Conservation (phyloP, 257 asterid species). For the Ballota nigra region DNA sequence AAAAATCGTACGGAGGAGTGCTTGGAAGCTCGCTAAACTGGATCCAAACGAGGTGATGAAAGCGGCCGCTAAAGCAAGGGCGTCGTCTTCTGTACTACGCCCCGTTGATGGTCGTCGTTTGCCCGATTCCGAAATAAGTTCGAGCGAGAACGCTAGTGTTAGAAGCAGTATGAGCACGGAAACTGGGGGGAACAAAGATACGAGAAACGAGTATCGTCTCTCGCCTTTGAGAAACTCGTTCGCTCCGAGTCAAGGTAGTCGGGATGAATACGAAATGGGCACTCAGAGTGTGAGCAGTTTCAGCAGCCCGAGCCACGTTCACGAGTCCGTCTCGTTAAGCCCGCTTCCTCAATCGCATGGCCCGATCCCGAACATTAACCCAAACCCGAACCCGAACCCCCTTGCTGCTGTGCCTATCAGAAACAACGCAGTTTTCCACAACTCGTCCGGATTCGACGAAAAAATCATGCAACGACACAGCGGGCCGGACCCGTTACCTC, state of each 20-base stretch:
- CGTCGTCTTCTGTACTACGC: conserved; percentile 91
- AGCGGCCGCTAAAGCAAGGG: conserved; percentile 98
- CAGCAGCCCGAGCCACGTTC: conserved; percentile 85
- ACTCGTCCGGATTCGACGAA: conserved; percentile 49
- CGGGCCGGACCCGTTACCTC: conserved; percentile 41
- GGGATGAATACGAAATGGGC: conserved; percentile 83
- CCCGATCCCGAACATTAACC: too few species aligned
- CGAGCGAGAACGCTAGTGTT: conserved; percentile 75
- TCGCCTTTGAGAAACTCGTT: conserved; percentile 55
- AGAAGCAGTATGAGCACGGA: conserved; percentile 90
- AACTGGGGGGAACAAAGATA: conserved; percentile 59
- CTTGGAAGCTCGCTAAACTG: conserved; percentile 96
- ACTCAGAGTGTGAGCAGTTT: conserved; percentile 85
- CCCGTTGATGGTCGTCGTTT: conserved; percentile 67
- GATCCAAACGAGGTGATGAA: conserved; percentile 86
- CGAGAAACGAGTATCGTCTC: conserved; percentile 38
- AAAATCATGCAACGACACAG: conserved; percentile 49
- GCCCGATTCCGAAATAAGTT: conserved; percentile 76
- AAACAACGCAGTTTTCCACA: conserved; percentile 34
- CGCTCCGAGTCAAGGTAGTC: conserved; percentile 83
- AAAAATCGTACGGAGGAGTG: conserved; percentile 77
- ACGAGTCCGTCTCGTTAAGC: conserved; percentile 75
- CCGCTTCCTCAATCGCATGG: conserved; percentile 76
- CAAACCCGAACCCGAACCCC: conserved; percentile 25
- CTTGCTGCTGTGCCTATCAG: conserved; percentile 23